Conservation (phyloP, 2,329 filamentous ascomycete species). For the Orbilia brochopaga region DNA sequence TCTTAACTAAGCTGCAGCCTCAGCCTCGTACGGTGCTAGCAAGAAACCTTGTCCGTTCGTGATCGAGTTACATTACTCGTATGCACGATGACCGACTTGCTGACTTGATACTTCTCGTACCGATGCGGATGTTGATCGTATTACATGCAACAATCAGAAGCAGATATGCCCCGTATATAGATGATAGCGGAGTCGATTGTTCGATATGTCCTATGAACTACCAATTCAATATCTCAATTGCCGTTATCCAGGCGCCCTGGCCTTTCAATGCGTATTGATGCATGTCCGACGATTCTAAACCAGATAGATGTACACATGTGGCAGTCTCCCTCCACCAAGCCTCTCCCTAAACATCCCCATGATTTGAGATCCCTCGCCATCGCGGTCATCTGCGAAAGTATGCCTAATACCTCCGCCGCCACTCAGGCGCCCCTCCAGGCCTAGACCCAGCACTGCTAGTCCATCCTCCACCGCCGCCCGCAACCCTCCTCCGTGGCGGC, state of each 20-base stretch:
- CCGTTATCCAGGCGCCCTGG: neutral
- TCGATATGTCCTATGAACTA: neutral
- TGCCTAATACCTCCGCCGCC: conserved; percentile 36
- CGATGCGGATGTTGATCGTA: too few species aligned
- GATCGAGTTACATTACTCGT: too few species aligned
- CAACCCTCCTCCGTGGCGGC: conserved; percentile 23
- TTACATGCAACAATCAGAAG: neutral
- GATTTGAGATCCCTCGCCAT: neutral
- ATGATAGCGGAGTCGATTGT: too few species aligned
- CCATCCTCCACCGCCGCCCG: conserved; percentile 15
- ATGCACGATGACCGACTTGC: too few species aligned
- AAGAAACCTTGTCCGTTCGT: too few species aligned
- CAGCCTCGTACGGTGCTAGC: too few species aligned
- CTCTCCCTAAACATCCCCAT: conserved; percentile 5
- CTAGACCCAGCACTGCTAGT: conserved; percentile 7
- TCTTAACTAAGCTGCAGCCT: too few species aligned
- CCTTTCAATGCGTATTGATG: neutral
- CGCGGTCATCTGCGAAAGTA: conserved; percentile 7
- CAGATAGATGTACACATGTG: neutral
- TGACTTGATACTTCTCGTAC: too few species aligned
- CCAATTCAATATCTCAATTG: neutral
- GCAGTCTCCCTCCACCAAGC: neutral
- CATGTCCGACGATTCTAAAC: neutral
- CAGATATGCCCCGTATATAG: conserved; percentile 4
- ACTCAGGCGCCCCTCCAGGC: conserved; percentile 20